phyloP scores from a whole-genome alignment of 2,329 filamentous ascomycete genomes.

The Aspergillus fischeri region DNA sequence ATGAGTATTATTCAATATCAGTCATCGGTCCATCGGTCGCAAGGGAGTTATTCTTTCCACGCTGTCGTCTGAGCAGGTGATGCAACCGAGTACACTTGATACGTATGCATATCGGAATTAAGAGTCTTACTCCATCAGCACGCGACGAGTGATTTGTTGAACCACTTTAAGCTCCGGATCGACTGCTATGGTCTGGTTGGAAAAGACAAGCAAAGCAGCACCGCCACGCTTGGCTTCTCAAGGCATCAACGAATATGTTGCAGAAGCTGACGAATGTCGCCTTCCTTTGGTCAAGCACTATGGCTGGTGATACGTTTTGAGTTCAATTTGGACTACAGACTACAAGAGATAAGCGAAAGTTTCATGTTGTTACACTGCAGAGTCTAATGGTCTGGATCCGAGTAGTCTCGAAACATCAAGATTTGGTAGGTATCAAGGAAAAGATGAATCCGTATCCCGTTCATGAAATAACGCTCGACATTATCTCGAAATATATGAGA shows the following conservation, averaged over 20 bases:
- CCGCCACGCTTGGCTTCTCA: not conserved
- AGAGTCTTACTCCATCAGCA: not conserved
- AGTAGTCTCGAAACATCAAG: not conserved
- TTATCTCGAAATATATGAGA: constrained; percentile 10
- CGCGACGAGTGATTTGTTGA: not conserved
- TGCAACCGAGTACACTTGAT: not conserved
- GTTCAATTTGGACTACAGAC: not conserved
- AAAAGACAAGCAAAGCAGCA: not conserved
- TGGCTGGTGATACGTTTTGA: not conserved
- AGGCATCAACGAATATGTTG: not conserved
- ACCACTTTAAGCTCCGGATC: not conserved
- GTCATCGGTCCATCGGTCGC: not conserved
- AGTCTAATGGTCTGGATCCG: not conserved
- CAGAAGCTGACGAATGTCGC: not conserved
- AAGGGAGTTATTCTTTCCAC: not conserved
- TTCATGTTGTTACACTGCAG: not conserved
- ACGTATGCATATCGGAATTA: not conserved
- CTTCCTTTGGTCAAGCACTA: not conserved
- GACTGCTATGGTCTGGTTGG: not conserved
- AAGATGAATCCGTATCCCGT: constrained; percentile 14
- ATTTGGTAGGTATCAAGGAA: not conserved
- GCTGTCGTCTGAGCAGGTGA: not conserved
- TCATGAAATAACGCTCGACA: constrained; percentile 15
- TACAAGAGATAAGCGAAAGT: not conserved
- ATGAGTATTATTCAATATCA: not conserved